These are phyloP conservation scores for Phytopythium ostracodes DNA, from an alignment of 352 stramenopile species.

Conservation along the genomic window DNA sequence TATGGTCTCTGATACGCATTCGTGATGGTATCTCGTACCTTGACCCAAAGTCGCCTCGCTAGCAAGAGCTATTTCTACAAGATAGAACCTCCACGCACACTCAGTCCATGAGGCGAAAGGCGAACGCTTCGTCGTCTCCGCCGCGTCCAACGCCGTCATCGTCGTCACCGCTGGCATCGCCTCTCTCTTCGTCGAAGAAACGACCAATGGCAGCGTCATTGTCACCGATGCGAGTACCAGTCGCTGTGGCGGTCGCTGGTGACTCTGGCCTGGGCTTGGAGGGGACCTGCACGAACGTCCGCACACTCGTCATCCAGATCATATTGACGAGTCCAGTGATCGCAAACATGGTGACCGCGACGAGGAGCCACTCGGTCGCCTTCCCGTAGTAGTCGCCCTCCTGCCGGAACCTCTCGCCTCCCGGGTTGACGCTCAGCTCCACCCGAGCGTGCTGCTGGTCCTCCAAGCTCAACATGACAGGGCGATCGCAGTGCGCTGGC, in stretches of 20 bases:
- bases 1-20: background rate
- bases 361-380: slow-evolving; percentile 39
- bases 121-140: slow-evolving; percentile 22
- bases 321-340: slow-evolving; percentile 45
- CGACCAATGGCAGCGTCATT: background rate
- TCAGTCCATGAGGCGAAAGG: slow-evolving; percentile 54
- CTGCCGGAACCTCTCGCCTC: slow-evolving; percentile 51
- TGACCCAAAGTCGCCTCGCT: too few species aligned
- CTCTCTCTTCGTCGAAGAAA: background rate
- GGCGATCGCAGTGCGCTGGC: slow-evolving; percentile 42
- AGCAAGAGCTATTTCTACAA: background rate
- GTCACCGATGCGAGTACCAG: background rate
- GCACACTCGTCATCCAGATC: slow-evolving; percentile 38
- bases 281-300: slow-evolving; percentile 3
- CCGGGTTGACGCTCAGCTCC: slow-evolving; percentile 50
- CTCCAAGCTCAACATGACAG: background rate
- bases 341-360: slow-evolving; percentile 31
- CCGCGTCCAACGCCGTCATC: background rate
- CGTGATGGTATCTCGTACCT: background rate
- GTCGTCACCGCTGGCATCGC: background rate
- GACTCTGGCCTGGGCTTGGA: slow-evolving; percentile 2
- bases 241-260: background rate
- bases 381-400: slow-evolving; percentile 27
- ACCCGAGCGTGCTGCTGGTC: slow-evolving; percentile 18
- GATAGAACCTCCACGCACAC: background rate